Percentiles rank a stretch among this genome's conserved stretches.
Evolutionary conservation across 805 yeast species (phyloP).

Genomic region (Hanseniaspora pseudoguilliermondii): DNA sequence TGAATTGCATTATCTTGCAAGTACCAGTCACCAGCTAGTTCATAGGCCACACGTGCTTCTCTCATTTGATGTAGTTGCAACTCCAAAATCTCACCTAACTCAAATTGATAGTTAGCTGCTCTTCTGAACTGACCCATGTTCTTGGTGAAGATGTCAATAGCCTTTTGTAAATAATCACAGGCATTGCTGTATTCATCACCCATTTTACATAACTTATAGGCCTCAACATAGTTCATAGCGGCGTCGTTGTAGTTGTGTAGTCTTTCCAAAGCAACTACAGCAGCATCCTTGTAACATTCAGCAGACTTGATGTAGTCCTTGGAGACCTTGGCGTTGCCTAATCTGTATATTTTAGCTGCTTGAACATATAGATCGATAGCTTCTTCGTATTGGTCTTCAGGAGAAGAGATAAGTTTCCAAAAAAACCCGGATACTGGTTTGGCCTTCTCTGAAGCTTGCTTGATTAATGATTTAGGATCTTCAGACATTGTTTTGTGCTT

Average conservation of each 20-base stretch:
- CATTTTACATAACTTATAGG: constrained; percentile 71
- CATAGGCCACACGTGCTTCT: constrained; percentile 63
- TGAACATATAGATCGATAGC: constrained; percentile 82
- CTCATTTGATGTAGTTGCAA: constrained; percentile 37
- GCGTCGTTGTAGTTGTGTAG: constrained; percentile 71
- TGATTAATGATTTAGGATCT: constrained; percentile 24
- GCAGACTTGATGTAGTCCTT: constrained; percentile 78
- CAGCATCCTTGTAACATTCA: constrained; percentile 53
- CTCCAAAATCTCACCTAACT: constrained; percentile 78
- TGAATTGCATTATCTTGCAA: constrained; percentile 88
- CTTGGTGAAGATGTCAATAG: constrained; percentile 70
- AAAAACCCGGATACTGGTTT: constrained; percentile 55
- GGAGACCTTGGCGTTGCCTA: constrained; percentile 69
- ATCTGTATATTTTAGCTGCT: constrained; percentile 82
- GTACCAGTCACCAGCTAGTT: constrained; percentile 94
- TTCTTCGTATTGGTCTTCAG: constrained; percentile 62
- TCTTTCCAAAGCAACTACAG: neutral
- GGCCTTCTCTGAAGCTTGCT: constrained; percentile 52
- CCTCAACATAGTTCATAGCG: constrained; percentile 78
- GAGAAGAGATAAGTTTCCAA: constrained; percentile 50
- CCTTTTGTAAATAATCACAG: constrained; percentile 50
- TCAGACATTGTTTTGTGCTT: neutral
- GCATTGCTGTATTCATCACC: constrained; percentile 70
- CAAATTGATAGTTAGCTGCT: constrained; percentile 89
- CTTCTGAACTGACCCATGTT: constrained; percentile 84